Conservation (phyloP, 345 rosid species). For the Brassica incana region DNA sequence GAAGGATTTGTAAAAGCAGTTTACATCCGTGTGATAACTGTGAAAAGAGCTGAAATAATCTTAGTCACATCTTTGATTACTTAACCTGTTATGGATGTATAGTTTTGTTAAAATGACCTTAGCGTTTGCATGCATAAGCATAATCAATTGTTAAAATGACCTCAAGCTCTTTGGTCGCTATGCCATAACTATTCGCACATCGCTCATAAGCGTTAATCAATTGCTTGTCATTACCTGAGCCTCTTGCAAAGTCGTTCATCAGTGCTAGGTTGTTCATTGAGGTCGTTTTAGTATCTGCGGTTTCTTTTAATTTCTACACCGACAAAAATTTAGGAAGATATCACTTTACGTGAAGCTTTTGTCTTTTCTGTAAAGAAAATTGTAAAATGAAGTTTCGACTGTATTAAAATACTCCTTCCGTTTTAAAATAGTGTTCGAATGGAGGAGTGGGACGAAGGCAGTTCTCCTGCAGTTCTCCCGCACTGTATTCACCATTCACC, state of each 20-base stretch:
- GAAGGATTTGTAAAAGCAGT: conserved; percentile 59
- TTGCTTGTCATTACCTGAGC: not conserved
- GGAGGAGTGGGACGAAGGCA: no score
- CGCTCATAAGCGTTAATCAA: conserved; percentile 9
- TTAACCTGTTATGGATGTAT: not conserved
- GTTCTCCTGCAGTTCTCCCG: no score
- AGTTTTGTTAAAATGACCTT: conserved; percentile 12
- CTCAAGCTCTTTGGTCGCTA: conserved; percentile 13
- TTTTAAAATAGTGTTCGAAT: no score
- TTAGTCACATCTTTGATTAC: conserved; percentile 4
- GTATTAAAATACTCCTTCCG: not conserved
- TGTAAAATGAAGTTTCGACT: not conserved
- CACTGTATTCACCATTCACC: no score
- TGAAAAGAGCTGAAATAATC: conserved; percentile 41
- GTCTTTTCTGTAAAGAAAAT: not conserved
- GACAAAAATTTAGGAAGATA: not conserved
- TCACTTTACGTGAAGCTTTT: not conserved
- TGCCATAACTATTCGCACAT: conserved; percentile 8
- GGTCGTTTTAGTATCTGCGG: not conserved
- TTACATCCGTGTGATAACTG: conserved; percentile 78
- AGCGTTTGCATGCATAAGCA: not conserved
- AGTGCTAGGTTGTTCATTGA: conserved; percentile 6
- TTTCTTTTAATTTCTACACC: not conserved
- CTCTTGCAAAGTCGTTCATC: conserved; percentile 5
- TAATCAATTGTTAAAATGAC: not conserved